These are phyloP conservation scores for Monilinia fructicola DNA, from an alignment of 2,329 filamentous ascomycete species.

Conservation along the genomic window DNA sequence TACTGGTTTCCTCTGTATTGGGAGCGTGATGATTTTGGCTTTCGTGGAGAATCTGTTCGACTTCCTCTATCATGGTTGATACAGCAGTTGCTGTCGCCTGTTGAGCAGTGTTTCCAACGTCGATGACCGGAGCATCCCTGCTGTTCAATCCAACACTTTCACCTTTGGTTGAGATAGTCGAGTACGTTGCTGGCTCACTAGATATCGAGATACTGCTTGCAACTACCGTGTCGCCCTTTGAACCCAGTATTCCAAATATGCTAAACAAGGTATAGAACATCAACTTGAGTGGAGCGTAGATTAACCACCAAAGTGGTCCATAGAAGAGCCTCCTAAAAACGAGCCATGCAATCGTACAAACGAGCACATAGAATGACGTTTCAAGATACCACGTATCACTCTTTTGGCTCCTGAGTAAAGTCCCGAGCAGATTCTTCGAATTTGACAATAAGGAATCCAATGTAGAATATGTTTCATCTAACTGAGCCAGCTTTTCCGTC, in stretches of 20 bases:
- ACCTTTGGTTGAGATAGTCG: conserved; percentile 30
- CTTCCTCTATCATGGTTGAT: conserved; percentile 50
- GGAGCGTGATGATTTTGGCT: conserved; percentile 38
- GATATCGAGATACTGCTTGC: conserved; percentile 24
- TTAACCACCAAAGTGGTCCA: conserved; percentile 84
- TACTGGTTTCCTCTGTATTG: conserved; percentile 37
- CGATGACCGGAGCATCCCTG: neutral
- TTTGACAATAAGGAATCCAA: conserved; percentile 75
- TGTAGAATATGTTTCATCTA: conserved; percentile 77
- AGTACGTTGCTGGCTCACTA: conserved; percentile 24
- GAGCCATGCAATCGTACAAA: conserved; percentile 78
- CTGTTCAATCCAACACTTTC: conserved; percentile 10
- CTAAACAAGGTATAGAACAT: conserved; percentile 59
- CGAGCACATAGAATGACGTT: conserved; percentile 80
- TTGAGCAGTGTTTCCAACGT: neutral
- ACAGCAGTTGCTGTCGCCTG: conserved; percentile 17
- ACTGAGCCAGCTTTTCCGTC: conserved; percentile 74
- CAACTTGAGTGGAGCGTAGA: conserved; percentile 77
- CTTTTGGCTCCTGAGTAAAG: conserved; percentile 83
- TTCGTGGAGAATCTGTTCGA: conserved; percentile 55
- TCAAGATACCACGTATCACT: conserved; percentile 98
- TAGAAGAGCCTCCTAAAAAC: conserved; percentile 82
- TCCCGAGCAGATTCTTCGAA: conserved; percentile 72
- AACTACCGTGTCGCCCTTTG: conserved; percentile 24
- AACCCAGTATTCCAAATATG: conserved; percentile 48